Conservation (phyloP, 2,329 filamentous ascomycete genomes). For the Diplodia corticola region DNA sequence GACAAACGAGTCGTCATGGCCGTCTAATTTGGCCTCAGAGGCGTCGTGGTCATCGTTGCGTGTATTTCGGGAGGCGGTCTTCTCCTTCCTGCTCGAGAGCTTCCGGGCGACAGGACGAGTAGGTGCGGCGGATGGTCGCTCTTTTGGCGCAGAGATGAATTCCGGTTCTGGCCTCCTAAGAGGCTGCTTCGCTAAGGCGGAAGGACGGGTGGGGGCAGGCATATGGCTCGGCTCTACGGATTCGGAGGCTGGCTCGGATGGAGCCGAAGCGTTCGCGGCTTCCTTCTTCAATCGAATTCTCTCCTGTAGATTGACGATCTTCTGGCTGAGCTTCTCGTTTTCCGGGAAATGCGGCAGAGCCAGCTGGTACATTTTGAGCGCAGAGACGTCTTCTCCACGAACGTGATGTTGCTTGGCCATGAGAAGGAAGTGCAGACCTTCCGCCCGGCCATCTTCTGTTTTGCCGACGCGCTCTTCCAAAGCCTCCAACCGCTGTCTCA, state of each 20-base stretch:
- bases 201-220: neutral
- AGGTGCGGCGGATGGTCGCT: constrained; percentile 41
- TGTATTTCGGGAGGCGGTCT: neutral
- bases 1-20: constrained; percentile 29
- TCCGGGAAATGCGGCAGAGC: constrained; percentile 83
- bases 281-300: constrained; percentile 47
- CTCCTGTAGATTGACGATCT: constrained; percentile 57
- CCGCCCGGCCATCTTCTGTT: constrained; percentile 69
- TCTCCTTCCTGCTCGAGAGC: neutral
- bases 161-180: constrained; percentile 24
- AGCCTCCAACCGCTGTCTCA: constrained; percentile 78
- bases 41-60: constrained; percentile 10
- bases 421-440: constrained; percentile 82
- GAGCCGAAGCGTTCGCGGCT: constrained; percentile 25
- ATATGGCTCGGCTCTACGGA: neutral
- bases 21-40: constrained; percentile 32
- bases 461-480: constrained; percentile 82
- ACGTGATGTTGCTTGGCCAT: constrained; percentile 91
- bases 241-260: neutral
- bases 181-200: constrained; percentile 22
- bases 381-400: constrained; percentile 73
- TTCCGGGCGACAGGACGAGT: constrained; percentile 7
- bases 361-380: constrained; percentile 81
- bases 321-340: constrained; percentile 69
- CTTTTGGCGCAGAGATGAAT: constrained; percentile 26